These are phyloP conservation scores for Meira miltonrushii DNA, from an alignment of 1,284 basidiomycete species.

Conservation along the genomic window DNA sequence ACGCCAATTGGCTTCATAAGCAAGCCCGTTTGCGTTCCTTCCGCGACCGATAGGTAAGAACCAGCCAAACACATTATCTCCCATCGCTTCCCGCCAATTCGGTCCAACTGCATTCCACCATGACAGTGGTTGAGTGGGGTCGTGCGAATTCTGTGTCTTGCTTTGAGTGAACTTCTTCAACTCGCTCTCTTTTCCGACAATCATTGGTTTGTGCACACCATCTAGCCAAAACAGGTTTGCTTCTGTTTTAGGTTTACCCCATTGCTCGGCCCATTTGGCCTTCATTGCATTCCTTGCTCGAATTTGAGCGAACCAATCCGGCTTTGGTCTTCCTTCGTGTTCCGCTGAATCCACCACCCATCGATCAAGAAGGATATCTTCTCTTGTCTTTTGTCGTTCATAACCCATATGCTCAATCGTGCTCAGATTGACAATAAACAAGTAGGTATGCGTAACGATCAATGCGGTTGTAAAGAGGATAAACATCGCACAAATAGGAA, in stretches of 20 bases:
- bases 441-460: conserved; percentile 60
- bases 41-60: conserved; percentile 65
- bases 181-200: neutral
- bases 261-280: conserved; percentile 66
- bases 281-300: conserved; percentile 21
- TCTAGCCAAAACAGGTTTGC: conserved; percentile 81
- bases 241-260: conserved; percentile 68
- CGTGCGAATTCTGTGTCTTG: too few relatives aligned
- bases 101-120: conserved; percentile 54
- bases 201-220: conserved; percentile 2
- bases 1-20: conserved; percentile 66
- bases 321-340: conserved; percentile 17
- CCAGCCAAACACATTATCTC: conserved; percentile 63
- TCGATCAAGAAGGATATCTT: conserved; percentile 57
- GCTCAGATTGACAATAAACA: conserved; percentile 66
- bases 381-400: conserved; percentile 62
- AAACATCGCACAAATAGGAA: conserved; percentile 64
- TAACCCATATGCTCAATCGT: conserved; percentile 70
- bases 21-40: conserved; percentile 60
- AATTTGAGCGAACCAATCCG: conserved; percentile 38
- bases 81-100: conserved; percentile 76
- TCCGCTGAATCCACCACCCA: conserved; percentile 24
- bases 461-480: conserved; percentile 65
- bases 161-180: neutral
- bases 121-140: neutral